phyloP scores from a whole-genome alignment of 768 basidiomycete genomes.

The Phanerochaete sordida region DNA sequence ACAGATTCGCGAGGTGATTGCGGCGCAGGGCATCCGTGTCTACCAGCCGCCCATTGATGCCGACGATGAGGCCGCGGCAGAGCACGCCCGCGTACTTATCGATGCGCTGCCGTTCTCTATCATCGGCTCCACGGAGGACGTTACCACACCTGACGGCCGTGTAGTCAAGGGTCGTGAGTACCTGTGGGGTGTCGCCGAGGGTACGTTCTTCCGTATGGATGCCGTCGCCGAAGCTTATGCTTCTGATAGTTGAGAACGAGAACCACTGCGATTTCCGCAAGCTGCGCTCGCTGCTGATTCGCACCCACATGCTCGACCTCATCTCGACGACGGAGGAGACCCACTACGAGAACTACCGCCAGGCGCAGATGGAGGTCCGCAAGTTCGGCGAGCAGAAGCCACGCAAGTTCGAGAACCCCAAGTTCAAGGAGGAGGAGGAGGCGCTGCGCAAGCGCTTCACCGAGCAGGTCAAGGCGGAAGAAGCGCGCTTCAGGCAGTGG shows the following conservation, averaged over 20 bases:
- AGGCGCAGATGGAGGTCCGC: constrained; percentile 99
- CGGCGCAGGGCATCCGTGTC: constrained; percentile 90
- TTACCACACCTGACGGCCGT: constrained; percentile 86
- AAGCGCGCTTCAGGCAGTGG: constrained; percentile 97
- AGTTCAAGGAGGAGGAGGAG: constrained; percentile 99
- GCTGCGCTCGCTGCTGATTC: constrained; percentile 89
- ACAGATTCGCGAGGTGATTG: constrained; percentile 85
- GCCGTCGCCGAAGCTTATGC: constrained; percentile 23
- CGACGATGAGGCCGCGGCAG: constrained; percentile 83
- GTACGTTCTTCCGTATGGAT: constrained; percentile 35
- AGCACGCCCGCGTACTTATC: constrained; percentile 83
- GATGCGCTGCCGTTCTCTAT: constrained; percentile 98
- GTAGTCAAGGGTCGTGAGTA: constrained; percentile 97
- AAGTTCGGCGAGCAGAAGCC: constrained; percentile 99
- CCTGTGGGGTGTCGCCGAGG: constrained; percentile 99
- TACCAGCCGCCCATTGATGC: constrained; percentile 91
- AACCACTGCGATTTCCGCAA: constrained; percentile 99
- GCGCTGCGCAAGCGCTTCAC: constrained; percentile 95
- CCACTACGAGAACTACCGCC: constrained; percentile 98
- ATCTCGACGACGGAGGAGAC: constrained; percentile 93
- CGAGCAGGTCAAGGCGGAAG: constrained; percentile 99
- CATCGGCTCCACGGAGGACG: constrained; percentile 95
- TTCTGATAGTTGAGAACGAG: constrained; percentile 81
- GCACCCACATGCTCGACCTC: constrained; percentile 98
- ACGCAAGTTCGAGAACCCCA: constrained; percentile 98